Base-by-base conservation (phyloP, 2,329 filamentous ascomycete species). In the Aspergillus floridensis region DNA sequence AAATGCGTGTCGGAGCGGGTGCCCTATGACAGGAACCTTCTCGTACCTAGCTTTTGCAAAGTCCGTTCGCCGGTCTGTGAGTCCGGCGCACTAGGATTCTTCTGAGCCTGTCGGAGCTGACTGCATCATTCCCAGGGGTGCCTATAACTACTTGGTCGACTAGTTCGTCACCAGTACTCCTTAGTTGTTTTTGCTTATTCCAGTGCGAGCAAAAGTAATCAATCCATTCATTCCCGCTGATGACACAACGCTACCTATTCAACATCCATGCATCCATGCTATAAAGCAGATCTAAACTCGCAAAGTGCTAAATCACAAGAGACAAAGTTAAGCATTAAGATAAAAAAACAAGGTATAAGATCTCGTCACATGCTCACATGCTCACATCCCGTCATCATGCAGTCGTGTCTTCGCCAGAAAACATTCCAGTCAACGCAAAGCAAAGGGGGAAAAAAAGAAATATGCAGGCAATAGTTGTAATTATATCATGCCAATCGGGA, bases 361-460 rank as follows among this genome's bases (percentile, higher is more conserved):
- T 29, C 47, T 49, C 51, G 58, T 60, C 48, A 60, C 46, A 57
- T 53, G 53, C 12, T 52, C 50, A 52, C 31, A 44, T 19, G 53
- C 12, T 52, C 50, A 52, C 31, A 44, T 19, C 38, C 50, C 32
- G 50, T 52, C 50, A 44, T 52, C 48, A 52, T 60, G 51, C 50
- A 51, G 32, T 53, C 51, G 47, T 53, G 14, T 53, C 54, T 32
- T 38, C 35, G 31, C 35, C 29, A 38, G 29, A 22, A 8, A 44
- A 44, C 38, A n/a, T 16, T 44, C 16, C 38, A 19, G 38, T 29
- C 46, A 50, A 57, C 26, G 26, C 26, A 48, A 49, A 16, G 22
- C 24, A 35, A 47, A 41, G n/a, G 49, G 32, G 52, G 24, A 54
- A 38, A 58, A 21, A 57, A 41, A 50, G 21, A 49, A 61, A 22